Evolutionary conservation across 2,329 filamentous ascomycete genomes (phyloP), one percentile per base, ranked within the genome.

Genomic region (Aureobasidium subglaciale): DNA sequence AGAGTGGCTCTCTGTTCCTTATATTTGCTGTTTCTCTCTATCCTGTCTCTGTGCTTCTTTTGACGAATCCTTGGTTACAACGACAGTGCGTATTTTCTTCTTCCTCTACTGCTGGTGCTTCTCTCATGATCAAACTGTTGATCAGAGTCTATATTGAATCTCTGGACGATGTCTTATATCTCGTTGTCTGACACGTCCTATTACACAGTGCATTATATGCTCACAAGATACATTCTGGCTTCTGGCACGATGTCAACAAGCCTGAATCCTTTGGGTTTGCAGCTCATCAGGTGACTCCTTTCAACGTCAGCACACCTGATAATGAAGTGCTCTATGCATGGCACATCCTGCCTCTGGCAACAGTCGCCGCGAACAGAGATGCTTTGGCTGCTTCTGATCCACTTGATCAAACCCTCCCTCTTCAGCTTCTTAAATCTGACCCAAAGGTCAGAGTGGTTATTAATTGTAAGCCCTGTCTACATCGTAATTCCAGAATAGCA

Each of bases 241-340:
- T 90, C 82, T 90, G 83, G 80, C 78, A 86, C 61, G 82, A 95
- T 66, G 69, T 91, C 40, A 82, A 90, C 59, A 77, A 84, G 58
- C 88, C 90, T 0, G 87, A 95, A 67, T 79, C 81, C 61, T 95
- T 90, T 78, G 91, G 91, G 0, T 96, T 96, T 70, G 83, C 88
- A 54, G 87, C 83, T 66, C 90, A 90, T 63, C 92, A 97, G 72
- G 87, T 95, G 2, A 90, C 89, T 5, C 88, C 92, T 0, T 96
- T 97, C 68, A 83, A 81, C 45, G 72, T 97, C 34, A 73, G 72
- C 4, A 93, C 90, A 0, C 75, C 82, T 1, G 91, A 96, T 68
- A 82, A 84, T 35, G 85, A 91, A 69, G 82, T 76, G 2, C 73
- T 97, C 16, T 95, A 93, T 66, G 88, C 87, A 24, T 97, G 92